Base-by-base conservation (phyloP, 139 green algal genomes). In the Deuterostichococcus epilithicus region DNA sequence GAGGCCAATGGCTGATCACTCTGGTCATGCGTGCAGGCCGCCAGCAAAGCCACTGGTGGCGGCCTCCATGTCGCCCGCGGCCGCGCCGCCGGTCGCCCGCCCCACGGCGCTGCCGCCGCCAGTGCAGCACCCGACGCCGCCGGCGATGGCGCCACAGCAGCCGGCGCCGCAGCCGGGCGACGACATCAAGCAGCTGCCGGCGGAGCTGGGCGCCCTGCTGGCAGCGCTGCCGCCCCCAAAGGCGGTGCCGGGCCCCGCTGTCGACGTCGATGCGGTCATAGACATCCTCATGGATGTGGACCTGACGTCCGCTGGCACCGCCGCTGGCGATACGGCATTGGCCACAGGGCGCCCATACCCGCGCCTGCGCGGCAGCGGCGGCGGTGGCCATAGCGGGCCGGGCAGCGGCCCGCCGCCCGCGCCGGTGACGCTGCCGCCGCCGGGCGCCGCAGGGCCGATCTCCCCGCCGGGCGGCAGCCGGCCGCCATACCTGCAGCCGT, bases 131-230 rank as follows among this genome's bases (percentile, higher is more conserved):
- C 35, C 1, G 45, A n/a, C 52, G 52, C 52, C 52, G 13, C 52
- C 52, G 35, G 37, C 5, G 5, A 32, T 10, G 26, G 74, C 69
- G 39, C 47, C 47, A 8, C 44, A 66, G 28, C 76, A 52, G 42
- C 8, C 13, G 42, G 42, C 13, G 42, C 42, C 42, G 42, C 42
- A 52, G 42, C 13, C 42, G 52, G 52, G 52, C 20, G 52, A 20
- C 52, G 52, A 63, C 35, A 45, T 86, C 4, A 79, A 77, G 32
- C 84, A 85, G 70, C 71, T 92, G 23, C 86, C 85, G 8, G 47
- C 58, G 32, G 77, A 89, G 80, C 80, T 93, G 44, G 79, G 76
- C 3, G 59, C 81, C 18, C 86, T 93, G 36, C 73, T 92, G 45
- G 82, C 74, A 47, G 75, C 80, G 44, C 79, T 93, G 76, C 87